A percentile compares a stretch with the other conserved stretches of the same genome.
Conservation (phyloP, 1,284 basidiomycete genomes). For the Laetiporus sulphureus region DNA sequence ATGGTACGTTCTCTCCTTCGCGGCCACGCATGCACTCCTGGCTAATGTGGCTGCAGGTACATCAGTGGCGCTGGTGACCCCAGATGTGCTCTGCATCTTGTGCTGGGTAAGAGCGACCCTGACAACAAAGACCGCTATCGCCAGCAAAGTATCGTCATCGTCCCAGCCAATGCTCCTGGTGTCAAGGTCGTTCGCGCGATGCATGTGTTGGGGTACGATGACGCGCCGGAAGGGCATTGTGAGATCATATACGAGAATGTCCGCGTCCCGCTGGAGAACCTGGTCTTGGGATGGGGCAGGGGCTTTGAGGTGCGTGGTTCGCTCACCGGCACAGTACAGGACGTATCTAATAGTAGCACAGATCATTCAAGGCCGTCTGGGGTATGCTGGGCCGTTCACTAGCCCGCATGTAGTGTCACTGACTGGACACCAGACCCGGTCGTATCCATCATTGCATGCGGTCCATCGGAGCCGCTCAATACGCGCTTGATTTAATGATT, state of each 20-base stretch:
- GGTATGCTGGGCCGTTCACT: constrained; percentile 51
- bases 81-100: constrained; percentile 83
- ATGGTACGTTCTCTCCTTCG: constrained; percentile 48
- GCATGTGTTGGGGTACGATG: constrained; percentile 91
- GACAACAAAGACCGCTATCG: constrained; percentile 65
- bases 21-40: background rate
- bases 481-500: constrained; percentile 85
- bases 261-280: constrained; percentile 75
- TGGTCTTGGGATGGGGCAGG: constrained; percentile 89
- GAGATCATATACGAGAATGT: constrained; percentile 95
- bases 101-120: constrained; percentile 89
- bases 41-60: constrained; percentile 53
- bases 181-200: constrained; percentile 89
- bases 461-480: constrained; percentile 84
- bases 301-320: constrained; percentile 78
- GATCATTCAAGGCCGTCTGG: constrained; percentile 97
- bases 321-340: too few relatives aligned
- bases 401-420: background rate
- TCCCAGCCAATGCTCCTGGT: constrained; percentile 83
- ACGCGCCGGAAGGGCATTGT: constrained; percentile 93
- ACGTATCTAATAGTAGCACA: too few relatives aligned
- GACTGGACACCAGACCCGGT: constrained; percentile 58
- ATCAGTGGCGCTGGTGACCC: constrained; percentile 97
- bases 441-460: constrained; percentile 99
- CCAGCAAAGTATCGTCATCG: constrained; percentile 92